These are phyloP conservation scores for Neurospora africana DNA, from an alignment of 495 filamentous ascomycete species.

Conservation along the genomic window DNA sequence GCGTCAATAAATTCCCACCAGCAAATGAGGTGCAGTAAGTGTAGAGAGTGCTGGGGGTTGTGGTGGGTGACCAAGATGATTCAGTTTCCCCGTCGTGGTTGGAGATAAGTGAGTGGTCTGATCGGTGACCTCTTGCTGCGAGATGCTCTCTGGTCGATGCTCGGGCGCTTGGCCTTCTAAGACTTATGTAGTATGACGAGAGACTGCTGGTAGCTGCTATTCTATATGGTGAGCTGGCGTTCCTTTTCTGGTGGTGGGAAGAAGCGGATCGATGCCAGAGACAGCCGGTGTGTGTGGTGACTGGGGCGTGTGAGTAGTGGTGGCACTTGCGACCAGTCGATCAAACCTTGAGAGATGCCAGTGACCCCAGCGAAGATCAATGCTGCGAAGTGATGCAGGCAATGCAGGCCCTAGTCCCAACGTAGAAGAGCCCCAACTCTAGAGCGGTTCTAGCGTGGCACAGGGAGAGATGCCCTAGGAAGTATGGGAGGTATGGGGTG, in stretches of 20 bases:
- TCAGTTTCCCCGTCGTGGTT: neutral
- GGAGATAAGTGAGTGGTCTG: neutral
- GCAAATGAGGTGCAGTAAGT: neutral
- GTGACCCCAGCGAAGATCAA: neutral
- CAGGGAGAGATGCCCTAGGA: neutral
- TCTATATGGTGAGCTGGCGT: neutral
- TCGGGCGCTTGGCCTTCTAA: neutral
- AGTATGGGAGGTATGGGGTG: neutral
- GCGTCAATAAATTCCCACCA: neutral
- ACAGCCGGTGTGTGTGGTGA: neutral
- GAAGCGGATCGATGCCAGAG: neutral
- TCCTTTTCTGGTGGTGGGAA: neutral
- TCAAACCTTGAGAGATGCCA: neutral
- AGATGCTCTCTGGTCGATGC: neutral
- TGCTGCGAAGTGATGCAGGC: neutral
- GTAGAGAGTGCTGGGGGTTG: neutral
- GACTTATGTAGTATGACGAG: neutral
- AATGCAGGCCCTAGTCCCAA: neutral
- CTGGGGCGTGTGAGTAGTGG: neutral
- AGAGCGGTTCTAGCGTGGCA: neutral
- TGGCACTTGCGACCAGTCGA: neutral
- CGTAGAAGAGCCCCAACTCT: neutral
- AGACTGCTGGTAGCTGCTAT: neutral
- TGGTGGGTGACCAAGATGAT: neutral
- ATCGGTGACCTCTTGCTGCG: neutral